Percentiles rank a stretch among this genome's conserved stretches.
These are phyloP conservation scores for Calonectria henricotiae DNA, from an alignment of 2,329 filamentous ascomycete genomes.

Conservation along the genomic window DNA sequence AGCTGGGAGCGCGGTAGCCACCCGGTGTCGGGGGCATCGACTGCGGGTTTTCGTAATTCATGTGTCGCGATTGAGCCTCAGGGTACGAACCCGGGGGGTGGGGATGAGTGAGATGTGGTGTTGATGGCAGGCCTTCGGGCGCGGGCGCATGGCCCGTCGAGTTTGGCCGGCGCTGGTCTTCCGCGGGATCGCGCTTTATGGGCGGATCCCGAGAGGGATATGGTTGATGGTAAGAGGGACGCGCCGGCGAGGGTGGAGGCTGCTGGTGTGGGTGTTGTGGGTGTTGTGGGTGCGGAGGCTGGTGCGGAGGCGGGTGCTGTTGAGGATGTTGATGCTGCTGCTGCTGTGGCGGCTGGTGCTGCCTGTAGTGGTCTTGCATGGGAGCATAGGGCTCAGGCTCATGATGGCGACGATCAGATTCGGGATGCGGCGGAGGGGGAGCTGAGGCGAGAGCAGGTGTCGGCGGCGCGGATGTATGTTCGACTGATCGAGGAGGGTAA, in stretches of 20 bases:
- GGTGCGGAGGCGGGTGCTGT: slow-evolving; percentile 48
- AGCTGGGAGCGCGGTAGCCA: slow-evolving; percentile 62
- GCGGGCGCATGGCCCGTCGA: slow-evolving; percentile 66
- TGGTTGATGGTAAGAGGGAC: slow-evolving; percentile 60
- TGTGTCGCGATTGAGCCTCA: slow-evolving; percentile 68
- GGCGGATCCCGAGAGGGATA: slow-evolving; percentile 68
- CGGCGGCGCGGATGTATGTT: slow-evolving; percentile 55
- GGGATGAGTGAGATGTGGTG: slow-evolving; percentile 55
- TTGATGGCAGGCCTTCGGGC: slow-evolving; percentile 56
- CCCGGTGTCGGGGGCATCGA: slow-evolving; percentile 65
- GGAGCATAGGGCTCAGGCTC: slow-evolving; percentile 71
- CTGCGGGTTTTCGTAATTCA: slow-evolving; percentile 68
- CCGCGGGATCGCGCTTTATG: slow-evolving; percentile 72
- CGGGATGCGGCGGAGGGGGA: slow-evolving; percentile 57
- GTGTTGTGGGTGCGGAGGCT: slow-evolving; percentile 62
- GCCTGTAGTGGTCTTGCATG: slow-evolving; percentile 69
- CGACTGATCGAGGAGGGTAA: slow-evolving; percentile 57
- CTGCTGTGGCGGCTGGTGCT: slow-evolving; percentile 45
- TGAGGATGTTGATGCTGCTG: slow-evolving; percentile 41
- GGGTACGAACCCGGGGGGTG: slow-evolving; percentile 58
- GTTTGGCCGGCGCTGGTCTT: slow-evolving; percentile 69
- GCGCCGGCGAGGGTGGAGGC: slow-evolving; percentile 63
- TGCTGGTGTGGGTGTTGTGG: slow-evolving; percentile 49
- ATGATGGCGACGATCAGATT: slow-evolving; percentile 71
- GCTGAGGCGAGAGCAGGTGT: slow-evolving; percentile 53